Base-by-base conservation (phyloP, 2,329 filamentous ascomycete species). In the Colletotrichum phormii region DNA sequence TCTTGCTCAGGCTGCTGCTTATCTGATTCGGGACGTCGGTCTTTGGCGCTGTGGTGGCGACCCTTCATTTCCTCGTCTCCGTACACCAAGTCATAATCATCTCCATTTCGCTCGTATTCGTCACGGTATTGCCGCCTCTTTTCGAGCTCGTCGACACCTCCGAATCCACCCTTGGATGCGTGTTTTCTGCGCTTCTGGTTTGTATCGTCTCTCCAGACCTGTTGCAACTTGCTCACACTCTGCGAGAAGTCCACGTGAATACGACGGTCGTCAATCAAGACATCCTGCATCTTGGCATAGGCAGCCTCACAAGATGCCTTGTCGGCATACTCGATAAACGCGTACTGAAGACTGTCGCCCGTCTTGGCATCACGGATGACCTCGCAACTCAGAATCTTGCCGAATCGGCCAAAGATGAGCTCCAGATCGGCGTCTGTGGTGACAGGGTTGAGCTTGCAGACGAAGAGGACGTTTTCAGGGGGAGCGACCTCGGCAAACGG, bases 161-260 rank as follows among this genome's bases (percentile, higher is more conserved):
- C 97, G 86, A 97, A 99, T 7, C 97, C 97, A 65, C 94, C 95
- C 37, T 87, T 87, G 22, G 83, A 83, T 81, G 89, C 77, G 2
- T 79, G 80, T 24, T 77, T 78, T 82, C 86, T 84, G 59, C 96
- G 89, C 84, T 97, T 98, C 53, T 89, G 89, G 79, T 97, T 97
- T 24, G 95, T 95, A 54, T 92, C 92, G 73, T 91, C 93, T 74
- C 97, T 90, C 97, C 97, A 99, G 18, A 92, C 92, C 75, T 97
- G 94, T 58, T 95, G 97, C 8, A 99, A 85, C 80, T 95, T 96
- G 74, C 92, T 90, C 74, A 95, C 97, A 80, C 95, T 98, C 84
- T 99, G 97, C 12, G 95, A 98, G 83, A 99, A 99, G 84, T 99
- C 97, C 68, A 99, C 97, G 80, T 99, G 97, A 75, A 99, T 99